phyloP scores from a whole-genome alignment of 345 rosid genomes.

The Lepidium didymum region DNA sequence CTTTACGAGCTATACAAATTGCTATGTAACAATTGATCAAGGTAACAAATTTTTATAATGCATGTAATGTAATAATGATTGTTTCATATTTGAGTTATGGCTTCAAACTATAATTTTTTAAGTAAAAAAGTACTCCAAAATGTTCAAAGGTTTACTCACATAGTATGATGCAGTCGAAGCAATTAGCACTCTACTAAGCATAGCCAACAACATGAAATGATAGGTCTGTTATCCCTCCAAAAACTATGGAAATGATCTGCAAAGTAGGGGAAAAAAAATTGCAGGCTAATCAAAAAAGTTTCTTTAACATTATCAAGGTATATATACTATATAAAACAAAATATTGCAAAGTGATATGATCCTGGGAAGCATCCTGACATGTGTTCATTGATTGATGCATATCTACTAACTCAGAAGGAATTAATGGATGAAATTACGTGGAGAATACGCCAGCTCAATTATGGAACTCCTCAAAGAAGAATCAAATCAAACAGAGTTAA shows the following conservation, averaged over 20 bases:
- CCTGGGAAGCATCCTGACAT: background rate
- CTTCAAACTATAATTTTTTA: background rate
- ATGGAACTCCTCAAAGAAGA: background rate
- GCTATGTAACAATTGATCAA: background rate
- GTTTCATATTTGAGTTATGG: background rate
- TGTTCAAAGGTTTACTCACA: conserved; percentile 42
- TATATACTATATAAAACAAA: background rate
- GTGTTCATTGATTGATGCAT: background rate
- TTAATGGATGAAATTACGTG: background rate
- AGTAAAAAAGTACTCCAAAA: background rate
- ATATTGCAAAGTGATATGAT: background rate
- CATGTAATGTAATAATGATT: background rate
- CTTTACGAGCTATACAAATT: background rate
- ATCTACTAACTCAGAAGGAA: background rate
- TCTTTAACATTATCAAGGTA: background rate
- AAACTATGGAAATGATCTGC: conserved; percentile 90
- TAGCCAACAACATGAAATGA: conserved; percentile 88
- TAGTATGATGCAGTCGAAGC: conserved; percentile 95
- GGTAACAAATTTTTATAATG: background rate
- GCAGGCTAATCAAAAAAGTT: background rate
- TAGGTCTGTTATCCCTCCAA: conserved; percentile 94
- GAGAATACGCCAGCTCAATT: background rate
- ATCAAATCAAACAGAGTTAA: background rate
- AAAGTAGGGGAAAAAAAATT: background rate
- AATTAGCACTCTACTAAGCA: conserved; percentile 83